Percentiles rank a stretch among this genome's conserved stretches.
These are phyloP conservation scores for Pseudozyma sp. DNA, from an alignment of 1,284 basidiomycete species.

Conservation along the genomic window DNA sequence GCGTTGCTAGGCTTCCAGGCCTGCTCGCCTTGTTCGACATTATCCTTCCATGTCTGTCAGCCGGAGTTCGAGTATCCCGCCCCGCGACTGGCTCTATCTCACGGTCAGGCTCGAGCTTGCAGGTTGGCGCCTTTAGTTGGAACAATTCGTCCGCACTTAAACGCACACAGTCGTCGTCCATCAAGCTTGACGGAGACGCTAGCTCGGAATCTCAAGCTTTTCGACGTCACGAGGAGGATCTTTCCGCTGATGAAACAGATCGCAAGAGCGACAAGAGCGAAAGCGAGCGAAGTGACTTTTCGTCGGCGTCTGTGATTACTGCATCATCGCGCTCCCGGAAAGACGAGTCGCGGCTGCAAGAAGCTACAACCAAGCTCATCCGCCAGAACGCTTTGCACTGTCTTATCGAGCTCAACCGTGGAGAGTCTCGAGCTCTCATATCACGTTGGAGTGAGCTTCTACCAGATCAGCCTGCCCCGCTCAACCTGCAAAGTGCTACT, in stretches of 20 bases:
- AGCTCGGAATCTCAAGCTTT: not conserved
- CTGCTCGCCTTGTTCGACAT: slow-evolving; percentile 18
- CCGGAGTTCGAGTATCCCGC: slow-evolving; percentile 1
- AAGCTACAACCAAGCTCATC: slow-evolving; percentile 22
- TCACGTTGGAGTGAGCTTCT: slow-evolving; percentile 27
- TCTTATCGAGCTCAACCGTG: slow-evolving; percentile 33
- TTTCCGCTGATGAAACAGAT: slow-evolving; percentile 27
- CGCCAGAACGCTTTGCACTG: slow-evolving; percentile 38
- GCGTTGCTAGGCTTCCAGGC: not conserved
- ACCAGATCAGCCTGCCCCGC: slow-evolving; percentile 17
- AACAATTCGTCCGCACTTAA: not conserved
- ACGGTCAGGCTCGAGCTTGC: slow-evolving; percentile 13
- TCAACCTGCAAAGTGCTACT: not conserved
- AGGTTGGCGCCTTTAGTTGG: slow-evolving; percentile 25
- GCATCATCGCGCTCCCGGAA: slow-evolving; percentile 9
- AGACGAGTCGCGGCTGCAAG: slow-evolving; percentile 29
- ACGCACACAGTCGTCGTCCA: too few relatives aligned
- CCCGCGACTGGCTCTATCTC: not conserved
- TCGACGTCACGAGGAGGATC: not conserved
- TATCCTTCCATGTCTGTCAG: slow-evolving; percentile 21
- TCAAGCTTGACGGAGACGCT: not conserved
- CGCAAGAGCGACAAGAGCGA: slow-evolving; percentile 42
- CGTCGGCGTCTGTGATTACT: slow-evolving; percentile 15
- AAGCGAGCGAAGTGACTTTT: slow-evolving; percentile 42
- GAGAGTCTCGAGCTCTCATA: slow-evolving; percentile 15